Conservation (phyloP, 2,329 filamentous ascomycete genomes). For the Pestalotiopsis sp. region DNA sequence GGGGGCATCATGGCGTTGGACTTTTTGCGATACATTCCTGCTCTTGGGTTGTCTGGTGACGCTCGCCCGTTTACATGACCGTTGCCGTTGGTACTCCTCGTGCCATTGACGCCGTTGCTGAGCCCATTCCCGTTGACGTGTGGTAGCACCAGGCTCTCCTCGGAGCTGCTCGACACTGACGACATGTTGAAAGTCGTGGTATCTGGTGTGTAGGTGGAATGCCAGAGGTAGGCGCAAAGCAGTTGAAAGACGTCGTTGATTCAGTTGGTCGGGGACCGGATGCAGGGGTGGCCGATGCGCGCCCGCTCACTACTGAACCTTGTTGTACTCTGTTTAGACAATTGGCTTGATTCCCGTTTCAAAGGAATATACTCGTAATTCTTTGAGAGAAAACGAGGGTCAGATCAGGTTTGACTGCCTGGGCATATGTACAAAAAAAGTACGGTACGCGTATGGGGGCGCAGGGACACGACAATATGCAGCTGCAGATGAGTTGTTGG, state of each 20-base stretch:
- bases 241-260: neutral
- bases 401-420: neutral
- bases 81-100: slow-evolving; percentile 21
- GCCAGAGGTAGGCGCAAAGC: neutral
- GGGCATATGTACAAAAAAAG: neutral
- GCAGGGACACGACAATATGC: neutral
- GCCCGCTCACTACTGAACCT: neutral
- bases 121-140: neutral
- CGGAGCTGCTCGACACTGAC: neutral
- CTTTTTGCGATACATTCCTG: slow-evolving; percentile 54
- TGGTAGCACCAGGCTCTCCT: neutral
- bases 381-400: neutral
- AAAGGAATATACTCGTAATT: too few relatives aligned
- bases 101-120: neutral
- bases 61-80: slow-evolving; percentile 28
- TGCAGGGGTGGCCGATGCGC: neutral
- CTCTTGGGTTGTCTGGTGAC: slow-evolving; percentile 32
- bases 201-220: neutral
- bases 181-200: neutral
- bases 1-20: slow-evolving; percentile 76
- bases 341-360: neutral
- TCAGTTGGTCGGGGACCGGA: neutral
- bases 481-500: neutral
- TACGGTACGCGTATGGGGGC: neutral
- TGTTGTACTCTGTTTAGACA: neutral